Conservation (phyloP, 2,329 filamentous ascomycete species). For the Botrytis byssoidea region DNA sequence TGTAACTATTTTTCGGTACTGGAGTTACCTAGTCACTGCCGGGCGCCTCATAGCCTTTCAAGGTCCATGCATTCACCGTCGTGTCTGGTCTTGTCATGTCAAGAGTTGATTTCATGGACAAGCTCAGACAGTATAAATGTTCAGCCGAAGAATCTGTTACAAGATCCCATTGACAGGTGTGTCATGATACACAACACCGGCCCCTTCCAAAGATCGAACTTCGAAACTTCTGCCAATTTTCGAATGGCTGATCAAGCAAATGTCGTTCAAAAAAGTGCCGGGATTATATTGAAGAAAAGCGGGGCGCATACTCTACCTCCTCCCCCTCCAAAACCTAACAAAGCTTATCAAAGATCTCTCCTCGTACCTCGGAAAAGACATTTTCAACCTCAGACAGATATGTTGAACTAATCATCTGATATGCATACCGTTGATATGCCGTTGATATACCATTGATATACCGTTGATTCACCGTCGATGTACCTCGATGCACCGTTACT, state of each 20-base stretch:
- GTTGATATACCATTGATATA: neutral
- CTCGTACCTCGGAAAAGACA: too few relatives aligned
- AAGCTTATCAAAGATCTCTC: too few relatives aligned
- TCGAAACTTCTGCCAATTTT: too few relatives aligned
- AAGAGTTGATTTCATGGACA: neutral
- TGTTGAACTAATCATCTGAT: neutral
- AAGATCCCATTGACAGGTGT: neutral
- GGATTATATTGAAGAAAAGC: too few relatives aligned
- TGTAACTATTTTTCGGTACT: neutral
- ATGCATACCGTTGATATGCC: neutral
- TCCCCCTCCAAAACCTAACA: too few relatives aligned
- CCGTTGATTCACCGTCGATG: neutral
- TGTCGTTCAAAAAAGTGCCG: too few relatives aligned
- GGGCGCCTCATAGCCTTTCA: neutral
- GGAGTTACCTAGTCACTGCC: neutral
- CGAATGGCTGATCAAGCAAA: too few relatives aligned
- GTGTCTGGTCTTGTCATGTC: neutral
- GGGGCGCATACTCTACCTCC: too few relatives aligned
- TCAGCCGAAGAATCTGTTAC: neutral
- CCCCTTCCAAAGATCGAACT: too few relatives aligned
- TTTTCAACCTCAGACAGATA: neutral
- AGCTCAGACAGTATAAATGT: neutral
- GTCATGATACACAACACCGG: too few relatives aligned
- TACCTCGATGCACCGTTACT: too few relatives aligned
- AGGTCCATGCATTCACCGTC: neutral